These are phyloP conservation scores for Hypoxylon sp. DNA, from an alignment of 2,329 filamentous ascomycete species.

Conservation along the genomic window DNA sequence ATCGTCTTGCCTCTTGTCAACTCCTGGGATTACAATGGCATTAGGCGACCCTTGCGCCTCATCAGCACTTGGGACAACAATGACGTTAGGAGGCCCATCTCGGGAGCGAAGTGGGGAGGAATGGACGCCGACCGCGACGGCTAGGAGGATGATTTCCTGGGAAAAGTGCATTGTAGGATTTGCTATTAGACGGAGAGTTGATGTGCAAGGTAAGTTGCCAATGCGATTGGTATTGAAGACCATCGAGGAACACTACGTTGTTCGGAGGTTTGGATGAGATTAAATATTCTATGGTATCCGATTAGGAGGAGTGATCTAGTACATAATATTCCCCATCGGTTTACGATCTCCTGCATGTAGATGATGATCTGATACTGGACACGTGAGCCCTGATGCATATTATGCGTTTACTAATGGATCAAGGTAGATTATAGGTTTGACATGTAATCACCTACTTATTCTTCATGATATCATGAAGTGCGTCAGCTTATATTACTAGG, in stretches of 20 bases:
- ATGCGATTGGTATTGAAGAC: too few species aligned
- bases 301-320: not conserved
- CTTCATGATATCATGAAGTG: too few species aligned
- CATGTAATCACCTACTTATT: too few species aligned
- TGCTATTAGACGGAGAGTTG: not conserved
- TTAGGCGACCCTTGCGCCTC: constrained; percentile 3
- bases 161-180: not conserved
- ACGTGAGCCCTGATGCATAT: not conserved
- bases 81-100: not conserved
- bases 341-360: not conserved
- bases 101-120: not conserved
- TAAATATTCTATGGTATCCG: not conserved
- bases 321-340: not conserved
- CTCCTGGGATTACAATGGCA: constrained; percentile 2
- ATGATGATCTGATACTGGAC: not conserved
- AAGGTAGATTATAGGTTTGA: not conserved
- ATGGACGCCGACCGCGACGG: not conserved
- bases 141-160: constrained; percentile 5
- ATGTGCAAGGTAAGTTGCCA: not conserved
- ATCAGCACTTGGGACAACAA: not conserved
- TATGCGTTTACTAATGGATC: not conserved
- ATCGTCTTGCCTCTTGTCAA: not conserved
- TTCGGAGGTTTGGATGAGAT: not conserved
- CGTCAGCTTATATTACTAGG: too few species aligned
- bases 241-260: too few species aligned